Conservation (phyloP, 169 alveolate genomes). For the Cryptosporidium canis region DNA sequence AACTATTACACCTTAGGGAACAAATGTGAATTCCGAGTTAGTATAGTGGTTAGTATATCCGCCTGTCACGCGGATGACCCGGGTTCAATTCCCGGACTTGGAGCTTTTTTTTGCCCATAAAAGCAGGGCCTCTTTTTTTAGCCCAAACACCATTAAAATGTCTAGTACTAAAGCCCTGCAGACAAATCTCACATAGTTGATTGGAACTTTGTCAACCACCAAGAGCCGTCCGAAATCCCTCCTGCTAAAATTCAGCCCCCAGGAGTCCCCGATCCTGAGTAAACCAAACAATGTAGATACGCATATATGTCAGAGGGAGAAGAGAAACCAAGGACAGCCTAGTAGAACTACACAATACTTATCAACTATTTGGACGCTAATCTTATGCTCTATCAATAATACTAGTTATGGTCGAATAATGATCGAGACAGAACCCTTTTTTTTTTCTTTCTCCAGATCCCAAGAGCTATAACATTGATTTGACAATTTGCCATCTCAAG, state of each 20-base stretch:
- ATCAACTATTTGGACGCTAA: background rate
- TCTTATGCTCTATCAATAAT: background rate
- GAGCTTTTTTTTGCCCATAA: constrained; percentile 75
- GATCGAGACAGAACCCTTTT: background rate
- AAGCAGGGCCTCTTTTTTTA: background rate
- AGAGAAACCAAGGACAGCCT: background rate
- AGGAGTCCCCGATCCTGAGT: background rate
- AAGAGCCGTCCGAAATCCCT: too few relatives aligned
- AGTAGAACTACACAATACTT: background rate
- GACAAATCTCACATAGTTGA: too few relatives aligned
- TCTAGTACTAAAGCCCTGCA: too few relatives aligned
- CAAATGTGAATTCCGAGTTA: constrained; percentile 80
- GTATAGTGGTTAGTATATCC: constrained; percentile 91
- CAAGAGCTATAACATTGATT: background rate
- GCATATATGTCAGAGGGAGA: background rate
- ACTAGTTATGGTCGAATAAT: background rate
- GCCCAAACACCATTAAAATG: too few relatives aligned
- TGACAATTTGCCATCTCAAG: background rate
- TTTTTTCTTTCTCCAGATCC: background rate
- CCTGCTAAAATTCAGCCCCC: too few relatives aligned
- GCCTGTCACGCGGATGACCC: constrained; percentile 94
- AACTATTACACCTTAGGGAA: background rate
- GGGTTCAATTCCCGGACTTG: constrained; percentile 92
- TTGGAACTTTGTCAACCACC: too few relatives aligned
- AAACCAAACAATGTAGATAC: background rate